A percentile compares a stretch with the other conserved stretches of the same genome.
phyloP scores from a whole-genome alignment of 768 basidiomycete species.

The Lepiota brunneoincarnata region DNA sequence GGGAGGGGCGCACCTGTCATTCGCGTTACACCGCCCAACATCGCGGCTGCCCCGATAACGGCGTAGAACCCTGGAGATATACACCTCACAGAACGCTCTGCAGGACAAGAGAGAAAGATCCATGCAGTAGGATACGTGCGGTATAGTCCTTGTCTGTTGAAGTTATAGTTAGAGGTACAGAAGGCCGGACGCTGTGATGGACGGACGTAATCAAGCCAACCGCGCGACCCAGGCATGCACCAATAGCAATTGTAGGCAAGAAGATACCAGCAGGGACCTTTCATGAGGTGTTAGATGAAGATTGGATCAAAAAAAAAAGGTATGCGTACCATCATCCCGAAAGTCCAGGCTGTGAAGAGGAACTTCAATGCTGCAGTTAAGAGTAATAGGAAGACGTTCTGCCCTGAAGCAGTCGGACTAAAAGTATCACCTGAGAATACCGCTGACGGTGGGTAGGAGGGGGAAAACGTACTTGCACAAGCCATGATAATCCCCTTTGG shows the following conservation, averaged over 20 bases:
- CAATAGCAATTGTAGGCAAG: slow-evolving; percentile 72
- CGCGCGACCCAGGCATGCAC: slow-evolving; percentile 70
- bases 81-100: slow-evolving; percentile 65
- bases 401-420: slow-evolving; percentile 63
- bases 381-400: slow-evolving; percentile 65
- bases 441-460: background rate
- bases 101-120: slow-evolving; percentile 71
- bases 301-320: background rate
- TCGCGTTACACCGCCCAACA: slow-evolving; percentile 73
- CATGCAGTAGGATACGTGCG: slow-evolving; percentile 64
- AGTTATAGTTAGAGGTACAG: slow-evolving; percentile 1
- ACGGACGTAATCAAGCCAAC: slow-evolving; percentile 65
- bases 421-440: background rate
- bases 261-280: slow-evolving; percentile 78
- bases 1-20: slow-evolving; percentile 58
- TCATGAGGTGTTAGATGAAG: background rate
- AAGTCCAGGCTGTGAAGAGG: slow-evolving; percentile 69
- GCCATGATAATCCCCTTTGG: slow-evolving; percentile 66
- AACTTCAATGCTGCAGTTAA: slow-evolving; percentile 63
- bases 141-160: slow-evolving; percentile 61
- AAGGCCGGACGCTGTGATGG: background rate
- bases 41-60: slow-evolving; percentile 72
- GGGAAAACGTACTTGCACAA: slow-evolving; percentile 84
- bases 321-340: slow-evolving; percentile 66
- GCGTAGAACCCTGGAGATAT: slow-evolving; percentile 78